phyloP scores from a whole-genome alignment of 2,329 filamentous ascomycete genomes.

The Ramularia endophylla region DNA sequence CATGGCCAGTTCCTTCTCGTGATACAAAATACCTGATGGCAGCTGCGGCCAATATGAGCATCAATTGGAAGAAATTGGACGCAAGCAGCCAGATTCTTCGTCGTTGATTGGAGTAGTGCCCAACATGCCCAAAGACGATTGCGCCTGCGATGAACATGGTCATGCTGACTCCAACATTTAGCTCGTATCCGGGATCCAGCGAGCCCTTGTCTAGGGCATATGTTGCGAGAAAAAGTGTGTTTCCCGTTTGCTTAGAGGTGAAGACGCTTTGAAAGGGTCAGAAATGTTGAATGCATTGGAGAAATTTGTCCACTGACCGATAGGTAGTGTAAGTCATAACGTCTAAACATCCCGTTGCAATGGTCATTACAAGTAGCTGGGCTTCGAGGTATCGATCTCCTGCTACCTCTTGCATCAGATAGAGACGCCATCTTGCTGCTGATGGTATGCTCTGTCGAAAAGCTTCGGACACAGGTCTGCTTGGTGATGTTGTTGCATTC shows the following conservation, averaged over 20 bases:
- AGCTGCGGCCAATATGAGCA: constrained; percentile 20
- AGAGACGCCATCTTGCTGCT: constrained; percentile 15
- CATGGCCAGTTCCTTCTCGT: constrained; percentile 8
- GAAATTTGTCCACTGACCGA: not conserved
- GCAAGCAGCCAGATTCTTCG: constrained; percentile 24
- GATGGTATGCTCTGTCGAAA: constrained; percentile 8
- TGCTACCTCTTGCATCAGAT: constrained; percentile 24
- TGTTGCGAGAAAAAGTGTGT: constrained; percentile 30
- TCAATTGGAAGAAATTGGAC: constrained; percentile 19
- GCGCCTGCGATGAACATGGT: constrained; percentile 22
- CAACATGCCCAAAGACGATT: constrained; percentile 23
- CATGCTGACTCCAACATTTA: constrained; percentile 22
- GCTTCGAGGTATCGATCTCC: constrained; percentile 20
- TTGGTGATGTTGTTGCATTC: not conserved
- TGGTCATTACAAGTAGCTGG: constrained; percentile 25
- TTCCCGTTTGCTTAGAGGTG: constrained; percentile 29
- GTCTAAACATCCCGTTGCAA: constrained; percentile 25
- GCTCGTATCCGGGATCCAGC: constrained; percentile 12
- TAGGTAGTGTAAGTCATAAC: constrained; percentile 27
- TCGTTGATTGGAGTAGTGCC: constrained; percentile 18
- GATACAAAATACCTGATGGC: constrained; percentile 19
- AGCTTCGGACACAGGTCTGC: not conserved
- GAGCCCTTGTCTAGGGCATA: constrained; percentile 13
- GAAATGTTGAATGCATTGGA: too few relatives aligned
- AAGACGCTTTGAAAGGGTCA: constrained; percentile 14